Base-by-base conservation (phyloP, 371 early-diverging fungal genomes). In the Rhizomucor pusillus region DNA sequence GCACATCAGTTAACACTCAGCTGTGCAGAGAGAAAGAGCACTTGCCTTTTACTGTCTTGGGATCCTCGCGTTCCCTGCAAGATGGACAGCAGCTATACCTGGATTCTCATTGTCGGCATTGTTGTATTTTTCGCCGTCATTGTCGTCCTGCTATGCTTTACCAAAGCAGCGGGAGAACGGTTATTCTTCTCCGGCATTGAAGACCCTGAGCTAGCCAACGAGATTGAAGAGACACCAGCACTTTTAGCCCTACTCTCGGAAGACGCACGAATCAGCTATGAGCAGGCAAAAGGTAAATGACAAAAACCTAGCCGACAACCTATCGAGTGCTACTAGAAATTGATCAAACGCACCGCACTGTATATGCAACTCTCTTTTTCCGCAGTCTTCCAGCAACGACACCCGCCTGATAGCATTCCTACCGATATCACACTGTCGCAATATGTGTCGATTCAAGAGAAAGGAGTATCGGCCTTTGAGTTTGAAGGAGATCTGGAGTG, bases 401-500 rank as follows among this genome's bases (percentile, higher is more conserved):
- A 84, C 59, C 86, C 88, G 16, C 85, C 85, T 4, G 77, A 79
- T 47, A 80, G 82, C 52, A 65, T 86, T 16, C 76, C 86, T 14
- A 86, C 86, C n/a, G 83, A 84, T 47, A 82, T 88, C 48, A 85
- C 87, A 2, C 62, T 78, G 23, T 78, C 85, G 20, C 87, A 86
- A 50, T 76, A 78, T 46, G 77, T 83, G 14, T 79, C 80, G 20
- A 90, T 91, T 47, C 86, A 85, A 65, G 92, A 91, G 67, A 89
- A 89, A 64, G 92, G 92, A 41, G 90, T 91, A 1, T 81, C 84
- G 10, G 92, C 92, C 11, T 91, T 91, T 84, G 87, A 90, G 61
- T 89, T 91, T 71, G 88, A 83, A 49, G 80, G 85, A 55, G 83
- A 88, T 35, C 75, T 82, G 62, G 82, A 81, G 40, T 66, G 80